These are phyloP conservation scores for Telfairia occidentalis DNA, from an alignment of 331 rosid species.

Conservation along the genomic window DNA sequence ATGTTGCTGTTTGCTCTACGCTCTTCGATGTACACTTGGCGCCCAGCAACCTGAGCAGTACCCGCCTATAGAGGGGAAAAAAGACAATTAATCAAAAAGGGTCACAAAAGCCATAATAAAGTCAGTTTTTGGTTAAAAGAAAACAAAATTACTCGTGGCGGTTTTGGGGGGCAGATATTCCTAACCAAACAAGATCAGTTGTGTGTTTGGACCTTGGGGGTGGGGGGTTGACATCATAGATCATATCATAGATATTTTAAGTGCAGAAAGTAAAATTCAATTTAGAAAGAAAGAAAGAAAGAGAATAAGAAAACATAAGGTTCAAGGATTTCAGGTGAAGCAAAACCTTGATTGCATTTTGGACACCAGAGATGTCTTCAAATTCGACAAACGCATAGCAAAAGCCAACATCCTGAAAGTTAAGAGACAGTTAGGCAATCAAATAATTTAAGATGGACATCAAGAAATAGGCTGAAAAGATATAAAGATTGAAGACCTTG, in stretches of 20 bases:
- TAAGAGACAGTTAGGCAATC: constrained; percentile 20
- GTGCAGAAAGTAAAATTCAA: background rate
- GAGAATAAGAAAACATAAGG: background rate
- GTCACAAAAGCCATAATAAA: background rate
- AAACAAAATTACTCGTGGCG: background rate
- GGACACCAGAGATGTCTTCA: constrained; percentile 76
- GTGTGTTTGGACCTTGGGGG: background rate
- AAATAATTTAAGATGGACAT: background rate
- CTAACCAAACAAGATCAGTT: background rate
- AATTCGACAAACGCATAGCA: constrained; percentile 97
- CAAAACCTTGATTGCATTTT: constrained; percentile 76
- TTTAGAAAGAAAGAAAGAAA: background rate
- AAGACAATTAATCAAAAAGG: background rate
- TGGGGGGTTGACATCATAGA: background rate
- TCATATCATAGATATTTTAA: background rate
- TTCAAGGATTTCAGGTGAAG: background rate
- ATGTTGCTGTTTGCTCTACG: constrained; percentile 87
- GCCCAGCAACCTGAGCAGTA: constrained; percentile 65
- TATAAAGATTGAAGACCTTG: constrained; percentile 41
- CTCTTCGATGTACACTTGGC: constrained; percentile 88
- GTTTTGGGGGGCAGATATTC: background rate
- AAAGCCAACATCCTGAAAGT: constrained; percentile 83
- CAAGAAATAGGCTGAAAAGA: background rate
- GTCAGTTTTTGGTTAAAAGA: background rate
- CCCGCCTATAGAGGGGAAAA: constrained; percentile 43